These are phyloP conservation scores for Fusarium domesticum DNA, from an alignment of 2,329 filamentous ascomycete genomes.

Conservation along the genomic window DNA sequence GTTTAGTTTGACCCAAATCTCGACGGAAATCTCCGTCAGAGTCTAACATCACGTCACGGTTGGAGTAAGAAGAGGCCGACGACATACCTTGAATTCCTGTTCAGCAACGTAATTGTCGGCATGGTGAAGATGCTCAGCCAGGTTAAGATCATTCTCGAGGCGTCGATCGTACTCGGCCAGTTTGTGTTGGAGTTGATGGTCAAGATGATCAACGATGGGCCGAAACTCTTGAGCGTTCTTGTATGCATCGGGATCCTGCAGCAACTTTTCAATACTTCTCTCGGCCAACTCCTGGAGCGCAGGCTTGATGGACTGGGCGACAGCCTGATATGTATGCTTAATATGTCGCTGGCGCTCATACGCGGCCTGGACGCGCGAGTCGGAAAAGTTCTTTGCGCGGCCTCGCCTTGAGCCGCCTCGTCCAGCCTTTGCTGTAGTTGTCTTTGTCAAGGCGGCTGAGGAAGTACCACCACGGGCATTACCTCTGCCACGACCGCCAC, in stretches of 20 bases:
- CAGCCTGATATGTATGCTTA: slow-evolving; percentile 61
- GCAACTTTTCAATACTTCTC: slow-evolving; percentile 55
- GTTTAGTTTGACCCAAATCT: too few species aligned
- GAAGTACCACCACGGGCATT: slow-evolving; percentile 27
- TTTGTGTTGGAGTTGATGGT: slow-evolving; percentile 32
- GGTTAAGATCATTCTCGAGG: slow-evolving; percentile 34
- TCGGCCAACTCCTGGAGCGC: slow-evolving; percentile 64
- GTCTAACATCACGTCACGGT: slow-evolving; percentile 15
- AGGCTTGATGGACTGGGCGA: slow-evolving; percentile 61
- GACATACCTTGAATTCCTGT: slow-evolving; percentile 40
- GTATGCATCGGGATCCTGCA: slow-evolving; percentile 52
- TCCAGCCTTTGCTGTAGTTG: slow-evolving; percentile 37
- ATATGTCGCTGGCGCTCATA: slow-evolving; percentile 65
- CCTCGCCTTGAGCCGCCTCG: slow-evolving; percentile 44
- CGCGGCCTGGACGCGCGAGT: slow-evolving; percentile 53
- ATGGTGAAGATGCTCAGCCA: slow-evolving; percentile 39
- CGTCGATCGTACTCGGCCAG: slow-evolving; percentile 32
- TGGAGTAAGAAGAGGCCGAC: slow-evolving; percentile 15
- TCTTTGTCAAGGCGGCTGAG: slow-evolving; percentile 33
- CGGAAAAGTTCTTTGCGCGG: slow-evolving; percentile 55
- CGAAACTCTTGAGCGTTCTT: slow-evolving; percentile 53
- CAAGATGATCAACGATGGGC: slow-evolving; percentile 50
- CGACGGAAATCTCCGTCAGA: slow-evolving; percentile 23
- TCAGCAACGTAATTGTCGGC: slow-evolving; percentile 35
- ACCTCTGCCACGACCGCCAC: slow-evolving; percentile 29